Evolutionary conservation across 306 rosid species (phyloP), one percentile per base, ranked within the genome.

Genomic region (Notholithocarpus densiflorus): DNA sequence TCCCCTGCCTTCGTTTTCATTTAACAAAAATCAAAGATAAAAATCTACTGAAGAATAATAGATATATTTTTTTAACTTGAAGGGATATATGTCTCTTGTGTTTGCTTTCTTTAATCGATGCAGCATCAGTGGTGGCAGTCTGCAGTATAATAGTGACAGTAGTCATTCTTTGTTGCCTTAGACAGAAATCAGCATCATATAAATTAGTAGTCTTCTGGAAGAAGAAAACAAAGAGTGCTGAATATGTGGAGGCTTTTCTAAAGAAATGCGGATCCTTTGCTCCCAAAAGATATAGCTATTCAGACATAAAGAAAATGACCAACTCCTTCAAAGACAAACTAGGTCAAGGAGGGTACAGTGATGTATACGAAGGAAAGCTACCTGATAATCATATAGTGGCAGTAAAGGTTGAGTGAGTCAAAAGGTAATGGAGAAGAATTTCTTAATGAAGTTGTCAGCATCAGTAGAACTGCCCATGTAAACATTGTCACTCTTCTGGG

Each of bases 1-100:
- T 0, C 52, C 51, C 0, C 4, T 11, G 0, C 53, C 53, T 12
- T 45, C 17, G 0, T 45, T 0, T 48, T 0, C 0, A 12, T 48
- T 48, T 48, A 1, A 1, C 15, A 10, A 11, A 48, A 48, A 12
- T 12, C 13, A 48, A 10, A 48, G 53, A 48, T 48, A 48, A 48
- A 48, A 48, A 48, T 3, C 17, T 0, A 48, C 53, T 3, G 15
- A 10, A 48, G 53, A 48, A 12, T 17, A 48, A 48, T 34, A 65
- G 15, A 18, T 45, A 27, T 74, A 68, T 3, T n/a, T 69, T 55
- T 56, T 32, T 55, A 72, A 82, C 62, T 64, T 32, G 20, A 26
- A 75, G 78, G 71, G 17, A 43, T 72, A 19, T 65, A 18, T 26
- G 65, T 51, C 21, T 72, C 64, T 17, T 31, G 17, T 45, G 65